Base-by-base conservation (phyloP, 2,329 filamentous ascomycete genomes). In the Alternaria tenuissima region DNA sequence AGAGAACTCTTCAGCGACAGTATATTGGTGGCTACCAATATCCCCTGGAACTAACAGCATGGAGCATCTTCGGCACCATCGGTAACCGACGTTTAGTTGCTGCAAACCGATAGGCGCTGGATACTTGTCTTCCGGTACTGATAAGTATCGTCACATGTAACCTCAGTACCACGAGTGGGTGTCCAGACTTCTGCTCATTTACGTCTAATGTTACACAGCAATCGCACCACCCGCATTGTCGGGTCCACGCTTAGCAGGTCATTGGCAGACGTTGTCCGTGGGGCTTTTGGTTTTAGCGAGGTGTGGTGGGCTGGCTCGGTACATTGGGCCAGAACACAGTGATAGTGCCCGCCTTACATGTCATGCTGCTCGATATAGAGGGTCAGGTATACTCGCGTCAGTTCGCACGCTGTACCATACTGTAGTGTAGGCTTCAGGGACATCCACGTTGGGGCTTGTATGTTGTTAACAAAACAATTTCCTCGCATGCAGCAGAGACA, bases 251-350 rank as follows among this genome's bases (percentile, higher is more conserved):
- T 24, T 26, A 28, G 24, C 24, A 57, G 38, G 48, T 42, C 24
- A 55, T 49, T 44, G 36, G 57, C 30, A 42, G 42, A 44, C 18
- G 12, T n/a, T 8, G 3, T 48, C 38, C 5, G 30, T 12, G 32
- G 38, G 30, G 32, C 34, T 38, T 24, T 43, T 24, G 8, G 30
- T 12, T 59, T 56, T 55, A 59, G 44, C 57, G 52, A 59, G 44
- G 52, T 56, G 52, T 59, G 57, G 52, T 59, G 43, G 43, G 51
- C 34, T 48, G 43, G 26, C 26, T 38, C 34, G 20, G 20, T 36
- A 41, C n/a, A 22, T 32, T 34, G 32, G 34, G 38, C 51, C 22
- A 55, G 38, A 55, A 36, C 20, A 20, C 12, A 49, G 51, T 20
- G 51, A 53, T 1, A 8, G 34, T 20, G 28, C 46, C n/a, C 30